Percentiles rank a stretch among this genome's conserved stretches.
phyloP scores from a whole-genome alignment of 495 filamentous ascomycete genomes.

The Penicillium maclennaniae region DNA sequence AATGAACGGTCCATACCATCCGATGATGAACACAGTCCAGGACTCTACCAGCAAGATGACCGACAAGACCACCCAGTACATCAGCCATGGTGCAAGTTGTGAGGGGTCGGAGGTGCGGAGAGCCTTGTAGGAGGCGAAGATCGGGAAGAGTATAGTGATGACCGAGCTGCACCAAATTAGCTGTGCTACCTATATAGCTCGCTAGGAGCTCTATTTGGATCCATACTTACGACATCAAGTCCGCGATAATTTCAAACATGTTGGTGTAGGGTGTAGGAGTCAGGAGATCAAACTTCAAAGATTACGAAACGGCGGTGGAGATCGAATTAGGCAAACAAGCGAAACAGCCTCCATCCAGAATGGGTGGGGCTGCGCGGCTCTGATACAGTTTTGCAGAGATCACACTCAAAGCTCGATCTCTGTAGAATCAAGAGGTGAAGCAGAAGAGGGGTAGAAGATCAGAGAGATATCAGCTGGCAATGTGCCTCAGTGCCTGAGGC shows the following conservation, averaged over 20 bases:
- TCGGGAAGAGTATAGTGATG: constrained; percentile 87
- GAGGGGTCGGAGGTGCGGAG: constrained; percentile 88
- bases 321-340: constrained; percentile 2
- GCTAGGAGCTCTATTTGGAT: neutral
- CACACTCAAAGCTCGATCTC: neutral
- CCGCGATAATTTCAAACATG: constrained; percentile 82
- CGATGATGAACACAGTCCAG: constrained; percentile 79
- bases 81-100: constrained; percentile 95
- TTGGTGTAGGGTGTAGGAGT: constrained; percentile 8
- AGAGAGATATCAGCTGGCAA: constrained; percentile 7
- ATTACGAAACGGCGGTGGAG: constrained; percentile 2
- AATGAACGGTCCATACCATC: constrained; percentile 53
- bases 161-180: constrained; percentile 57
- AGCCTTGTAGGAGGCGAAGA: constrained; percentile 98
- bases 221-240: constrained; percentile 69
- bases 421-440: neutral
- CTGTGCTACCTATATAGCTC: neutral
- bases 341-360: constrained; percentile 9
- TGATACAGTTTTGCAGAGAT: neutral
- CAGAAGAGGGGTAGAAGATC: neutral
- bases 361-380: constrained; percentile 2
- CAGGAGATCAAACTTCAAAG: constrained; percentile 5
- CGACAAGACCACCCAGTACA: constrained; percentile 96
- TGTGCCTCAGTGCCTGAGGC: no score
- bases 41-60: constrained; percentile 79